Evolutionary conservation across 352 stramenopile species (phyloP).

Genomic region (Pythium biforme): DNA sequence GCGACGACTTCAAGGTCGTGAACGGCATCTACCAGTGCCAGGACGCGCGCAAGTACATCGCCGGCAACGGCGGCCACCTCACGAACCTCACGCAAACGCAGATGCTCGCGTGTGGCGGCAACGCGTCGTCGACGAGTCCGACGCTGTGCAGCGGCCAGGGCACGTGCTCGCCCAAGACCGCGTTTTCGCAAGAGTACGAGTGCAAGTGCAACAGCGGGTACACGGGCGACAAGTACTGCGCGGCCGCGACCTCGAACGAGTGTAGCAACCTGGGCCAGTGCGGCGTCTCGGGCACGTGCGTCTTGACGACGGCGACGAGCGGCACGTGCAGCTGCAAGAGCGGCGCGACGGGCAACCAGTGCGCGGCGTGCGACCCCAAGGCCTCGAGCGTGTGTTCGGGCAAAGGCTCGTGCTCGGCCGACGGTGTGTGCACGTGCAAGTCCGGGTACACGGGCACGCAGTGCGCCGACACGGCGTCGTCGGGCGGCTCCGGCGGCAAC

Average conservation of each 20-base stretch:
- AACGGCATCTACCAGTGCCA: slow-evolving; percentile 81
- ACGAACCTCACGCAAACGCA: slow-evolving; percentile 60
- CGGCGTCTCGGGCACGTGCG: slow-evolving; percentile 52
- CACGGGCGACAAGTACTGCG: slow-evolving; percentile 54
- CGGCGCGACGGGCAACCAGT: slow-evolving; percentile 66
- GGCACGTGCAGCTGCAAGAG: slow-evolving; percentile 48
- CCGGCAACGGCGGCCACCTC: slow-evolving; percentile 55
- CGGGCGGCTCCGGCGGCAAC: neutral
- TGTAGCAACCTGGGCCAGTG: slow-evolving; percentile 77
- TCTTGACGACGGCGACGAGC: slow-evolving; percentile 29
- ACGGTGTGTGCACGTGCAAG: slow-evolving; percentile 53
- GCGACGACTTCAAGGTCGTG: slow-evolving; percentile 40
- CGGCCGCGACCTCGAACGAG: slow-evolving; percentile 48
- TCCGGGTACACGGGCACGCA: slow-evolving; percentile 64
- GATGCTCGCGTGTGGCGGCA: slow-evolving; percentile 51
- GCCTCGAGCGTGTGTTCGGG: slow-evolving; percentile 39
- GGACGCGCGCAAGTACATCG: slow-evolving; percentile 61
- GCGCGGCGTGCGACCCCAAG: slow-evolving; percentile 50
- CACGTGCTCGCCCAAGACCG: slow-evolving; percentile 56
- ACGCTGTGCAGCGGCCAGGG: slow-evolving; percentile 70
- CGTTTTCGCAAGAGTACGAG: slow-evolving; percentile 63
- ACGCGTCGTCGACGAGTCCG: slow-evolving; percentile 28
- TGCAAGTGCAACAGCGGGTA: slow-evolving; percentile 81
- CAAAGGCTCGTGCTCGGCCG: slow-evolving; percentile 47
- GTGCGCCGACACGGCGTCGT: slow-evolving; percentile 30